Evolutionary conservation across 345 rosid species (phyloP), one percentile per base, ranked within the genome.

Genomic region (Erucastrum elatum): DNA sequence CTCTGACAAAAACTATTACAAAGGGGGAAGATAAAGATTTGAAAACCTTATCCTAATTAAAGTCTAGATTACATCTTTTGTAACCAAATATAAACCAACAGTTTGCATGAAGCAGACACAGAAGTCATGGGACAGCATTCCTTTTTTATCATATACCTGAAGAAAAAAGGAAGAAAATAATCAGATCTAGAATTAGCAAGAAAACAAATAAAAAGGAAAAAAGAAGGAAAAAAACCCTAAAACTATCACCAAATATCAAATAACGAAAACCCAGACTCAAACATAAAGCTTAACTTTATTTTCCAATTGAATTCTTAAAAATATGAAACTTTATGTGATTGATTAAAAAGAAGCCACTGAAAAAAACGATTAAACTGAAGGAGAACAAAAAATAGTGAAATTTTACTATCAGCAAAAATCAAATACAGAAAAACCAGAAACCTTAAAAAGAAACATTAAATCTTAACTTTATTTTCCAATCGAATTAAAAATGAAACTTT

Each of bases 41-140:
- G 58, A 81, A 62, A 77, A 81, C 67, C 81, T 77, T 77, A 81
- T 81, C 81, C 56, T 75, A 21, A 21, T 21, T 21, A 33, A 53
- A 71, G 66, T 69, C 31, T 11, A 80, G 44, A 70, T 25, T 75
- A 51, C 71, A 53, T 30, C 7, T 46, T 74, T 34, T 9, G 10
- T 29, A 69, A 55, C 81, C 80, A 81, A 81, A 81, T 67, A 75
- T 26, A 72, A 72, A 66, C 78, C 70, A 62, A 77, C 84, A 81
- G 61, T 81, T 71, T 77, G 81, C 84, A 76, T 72, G 84, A 77
- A 77, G 34, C 62, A 72, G 78, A 81, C 84, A 81, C 62, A 72
- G 30, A 68, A 77, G 81, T 72, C 66, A 81, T 76, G 84, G 81
- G 78, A 31, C 72, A 74, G 72, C 69, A 41, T 67, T 81, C 64